phyloP scores from a whole-genome alignment of 2,329 filamentous ascomycete species.

The Exophiala sideris region DNA sequence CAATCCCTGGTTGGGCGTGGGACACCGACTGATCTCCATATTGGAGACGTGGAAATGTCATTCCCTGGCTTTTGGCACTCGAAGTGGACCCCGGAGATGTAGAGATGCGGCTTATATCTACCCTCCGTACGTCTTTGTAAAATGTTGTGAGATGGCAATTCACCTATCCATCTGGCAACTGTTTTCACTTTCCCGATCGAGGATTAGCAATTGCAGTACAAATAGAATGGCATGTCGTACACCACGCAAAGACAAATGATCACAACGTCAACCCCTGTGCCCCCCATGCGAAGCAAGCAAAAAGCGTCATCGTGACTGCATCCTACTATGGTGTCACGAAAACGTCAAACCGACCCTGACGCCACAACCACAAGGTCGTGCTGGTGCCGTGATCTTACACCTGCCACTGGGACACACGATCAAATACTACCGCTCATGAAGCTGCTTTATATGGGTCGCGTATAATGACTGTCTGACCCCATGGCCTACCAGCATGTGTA shows the following conservation, averaged over 20 bases:
- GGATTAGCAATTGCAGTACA: neutral
- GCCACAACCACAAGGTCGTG: neutral
- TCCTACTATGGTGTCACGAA: slow-evolving; percentile 5
- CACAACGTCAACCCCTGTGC: slow-evolving; percentile 18
- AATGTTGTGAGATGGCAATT: too few species aligned
- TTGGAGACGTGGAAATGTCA: too few species aligned
- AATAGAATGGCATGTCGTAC: slow-evolving; percentile 8
- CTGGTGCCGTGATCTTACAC: neutral
- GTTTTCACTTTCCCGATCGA: too few species aligned
- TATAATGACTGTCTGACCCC: neutral
- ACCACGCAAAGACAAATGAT: slow-evolving; percentile 3
- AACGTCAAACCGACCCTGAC: slow-evolving; percentile 7
- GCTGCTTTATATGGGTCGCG: neutral
- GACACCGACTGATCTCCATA: too few species aligned
- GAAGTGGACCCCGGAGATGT: too few species aligned
- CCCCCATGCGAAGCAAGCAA: slow-evolving; percentile 14
- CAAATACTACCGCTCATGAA: neutral
- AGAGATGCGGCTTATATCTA: too few species aligned
- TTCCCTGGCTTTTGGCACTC: too few species aligned
- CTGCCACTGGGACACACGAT: too few species aligned
- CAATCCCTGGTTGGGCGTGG: too few species aligned
- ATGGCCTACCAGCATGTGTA: too few species aligned
- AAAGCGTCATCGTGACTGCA: slow-evolving; percentile 3
- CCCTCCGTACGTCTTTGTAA: too few species aligned
- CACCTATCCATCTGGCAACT: too few species aligned